Percentiles rank a stretch among this genome's conserved stretches.
Evolutionary conservation across 768 basidiomycete species (phyloP).

Genomic region (Russula sp.): DNA sequence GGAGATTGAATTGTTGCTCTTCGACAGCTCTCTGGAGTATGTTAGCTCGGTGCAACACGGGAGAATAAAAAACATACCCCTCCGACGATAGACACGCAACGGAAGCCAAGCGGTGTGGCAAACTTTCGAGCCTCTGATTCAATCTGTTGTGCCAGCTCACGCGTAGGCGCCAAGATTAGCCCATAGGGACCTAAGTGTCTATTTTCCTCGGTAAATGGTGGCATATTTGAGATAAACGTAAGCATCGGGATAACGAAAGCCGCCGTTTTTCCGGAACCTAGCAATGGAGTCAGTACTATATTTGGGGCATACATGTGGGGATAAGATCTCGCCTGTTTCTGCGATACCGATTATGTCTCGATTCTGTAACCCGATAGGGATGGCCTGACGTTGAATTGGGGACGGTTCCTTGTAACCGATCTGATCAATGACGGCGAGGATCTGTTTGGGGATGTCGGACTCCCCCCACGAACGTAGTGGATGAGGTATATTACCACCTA

Average conservation of each 20-base stretch:
- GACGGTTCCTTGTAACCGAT: constrained; percentile 98
- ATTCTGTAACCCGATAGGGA: constrained; percentile 96
- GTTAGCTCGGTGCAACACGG: constrained; percentile 27
- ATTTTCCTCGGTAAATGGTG: constrained; percentile 87
- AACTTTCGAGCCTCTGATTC: constrained; percentile 92
- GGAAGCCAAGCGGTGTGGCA: constrained; percentile 84
- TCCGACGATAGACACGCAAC: constrained; percentile 97
- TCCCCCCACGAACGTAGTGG: constrained; percentile 92
- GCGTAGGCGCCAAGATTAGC: constrained; percentile 92
- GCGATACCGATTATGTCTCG: constrained; percentile 98
- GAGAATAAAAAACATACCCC: constrained; percentile 56
- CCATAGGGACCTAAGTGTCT: constrained; percentile 93
- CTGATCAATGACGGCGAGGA: constrained; percentile 80
- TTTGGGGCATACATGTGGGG: background rate
- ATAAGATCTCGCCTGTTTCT: constrained; percentile 72
- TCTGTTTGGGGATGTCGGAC: constrained; percentile 71
- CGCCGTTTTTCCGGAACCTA: constrained; percentile 98
- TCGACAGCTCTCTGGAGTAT: constrained; percentile 74
- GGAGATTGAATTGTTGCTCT: constrained; percentile 96
- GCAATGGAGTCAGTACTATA: background rate
- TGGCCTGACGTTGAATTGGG: constrained; percentile 96
- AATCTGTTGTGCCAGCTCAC: constrained; percentile 97
- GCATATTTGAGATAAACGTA: constrained; percentile 84
- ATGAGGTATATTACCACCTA: constrained; percentile 91
- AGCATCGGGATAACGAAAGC: constrained; percentile 99